Evolutionary conservation across 1,139 yeast genomes (phyloP), one percentile per base, ranked within the genome.

Genomic region (Pichia sp.): DNA sequence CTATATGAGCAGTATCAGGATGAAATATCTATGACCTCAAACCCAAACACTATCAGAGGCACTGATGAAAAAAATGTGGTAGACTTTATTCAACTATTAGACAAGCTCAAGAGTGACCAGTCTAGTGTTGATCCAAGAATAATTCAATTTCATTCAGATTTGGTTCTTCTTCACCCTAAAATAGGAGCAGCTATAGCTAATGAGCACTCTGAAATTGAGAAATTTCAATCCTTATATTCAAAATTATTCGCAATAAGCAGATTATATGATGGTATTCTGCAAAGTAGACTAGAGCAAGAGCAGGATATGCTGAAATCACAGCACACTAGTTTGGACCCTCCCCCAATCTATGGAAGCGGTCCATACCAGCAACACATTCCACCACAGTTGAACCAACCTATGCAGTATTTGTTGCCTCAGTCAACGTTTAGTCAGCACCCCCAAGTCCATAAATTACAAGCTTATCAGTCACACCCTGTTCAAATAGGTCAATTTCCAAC

Each of bases 241-340:
- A 90, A 93, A 66, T 78, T 93, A 53, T 84, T 88, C 51, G 86
- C 95, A 3, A 87, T 91, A 36, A 81, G 86, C 64, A 77, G 87
- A 58, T 76, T 87, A 50, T 93, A 93, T 66, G 97, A 93, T 68
- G 81, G 81, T 58, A 77, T 87, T 54, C 75, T 92, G 58, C 97
- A 93, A 61, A 78, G 81, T 41, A 78, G 91, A 67, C 74, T 86
- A 53, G 71, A 74, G 38, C 72, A 62, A 41, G 60, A 61, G 42
- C 55, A 58, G 40, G 60, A 58, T 44, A 50, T 49, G 51, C 14
- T 53, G 48, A 56, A 45, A 36, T 12, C 20, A 46, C 58, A 10
- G 14, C 36, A 29, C 9, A 29, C 45, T 14, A 44, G 27, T 29
- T 36, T 14, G 8, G 34, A 46, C 16, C 9, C 38, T 20, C 4